Evolutionary conservation across 306 rosid species (phyloP).

Genomic region (Trichosanthes cucumerina): DNA sequence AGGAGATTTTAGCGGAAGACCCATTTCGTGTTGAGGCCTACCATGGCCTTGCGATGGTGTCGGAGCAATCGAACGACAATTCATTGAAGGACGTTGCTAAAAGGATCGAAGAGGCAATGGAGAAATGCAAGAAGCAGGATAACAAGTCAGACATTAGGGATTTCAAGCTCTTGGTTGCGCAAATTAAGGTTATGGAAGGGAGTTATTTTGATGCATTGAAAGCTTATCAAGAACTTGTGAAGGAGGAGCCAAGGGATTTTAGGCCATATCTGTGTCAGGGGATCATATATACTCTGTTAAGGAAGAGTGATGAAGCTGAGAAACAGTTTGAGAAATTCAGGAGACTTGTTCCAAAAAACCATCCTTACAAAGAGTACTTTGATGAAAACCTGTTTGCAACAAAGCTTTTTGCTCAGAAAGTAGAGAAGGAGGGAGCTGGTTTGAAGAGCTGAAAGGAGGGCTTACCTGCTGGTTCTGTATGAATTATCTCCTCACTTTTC

Average conservation of each 20-base stretch:
- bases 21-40: slow-evolving; percentile 56
- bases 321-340: slow-evolving; percentile 65
- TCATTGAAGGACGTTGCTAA: slow-evolving; percentile 22
- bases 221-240: slow-evolving; percentile 61
- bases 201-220: slow-evolving; percentile 53
- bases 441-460: slow-evolving; percentile 27
- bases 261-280: slow-evolving; percentile 87
- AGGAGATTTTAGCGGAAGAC: slow-evolving; percentile 41
- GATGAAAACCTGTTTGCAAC: slow-evolving; percentile 64
- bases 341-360: slow-evolving; percentile 64
- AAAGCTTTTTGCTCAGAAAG: slow-evolving; percentile 36
- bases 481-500: neutral
- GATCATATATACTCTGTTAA: slow-evolving; percentile 57
- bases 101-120: slow-evolving; percentile 45
- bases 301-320: slow-evolving; percentile 66
- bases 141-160: slow-evolving; percentile 54
- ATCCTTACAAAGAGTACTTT: slow-evolving; percentile 61
- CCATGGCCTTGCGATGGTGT: slow-evolving; percentile 60
- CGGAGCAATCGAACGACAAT: slow-evolving; percentile 27
- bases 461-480: slow-evolving; percentile 2
- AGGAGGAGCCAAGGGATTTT: slow-evolving; percentile 75
- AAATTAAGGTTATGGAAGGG: slow-evolving; percentile 57
- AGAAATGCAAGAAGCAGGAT: slow-evolving; percentile 32
- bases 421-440: slow-evolving; percentile 27
- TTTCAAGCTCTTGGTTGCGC: slow-evolving; percentile 75